Evolutionary conservation across 2,329 filamentous ascomycete genomes (phyloP).

Genomic region (Drechslerella stenobrocha): DNA sequence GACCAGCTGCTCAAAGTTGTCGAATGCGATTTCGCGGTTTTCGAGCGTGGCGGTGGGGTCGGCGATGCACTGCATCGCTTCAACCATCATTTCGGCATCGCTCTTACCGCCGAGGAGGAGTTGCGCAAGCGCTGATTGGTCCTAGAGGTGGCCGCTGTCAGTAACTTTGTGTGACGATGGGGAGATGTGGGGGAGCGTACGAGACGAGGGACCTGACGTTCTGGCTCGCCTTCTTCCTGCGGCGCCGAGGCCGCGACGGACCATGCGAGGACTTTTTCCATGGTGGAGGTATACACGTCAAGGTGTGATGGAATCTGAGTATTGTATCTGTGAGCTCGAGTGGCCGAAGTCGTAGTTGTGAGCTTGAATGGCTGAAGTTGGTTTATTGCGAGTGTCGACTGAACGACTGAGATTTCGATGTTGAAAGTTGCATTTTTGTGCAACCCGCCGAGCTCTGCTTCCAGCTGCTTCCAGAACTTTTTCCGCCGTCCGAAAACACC

Average conservation of each 20-base stretch:
- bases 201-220: constrained; percentile 53
- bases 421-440: not conserved
- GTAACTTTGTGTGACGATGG: constrained; percentile 49
- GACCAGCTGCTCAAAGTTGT: constrained; percentile 92
- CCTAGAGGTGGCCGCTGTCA: constrained; percentile 53
- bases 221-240: constrained; percentile 54
- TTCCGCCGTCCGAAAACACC: not conserved
- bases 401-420: not conserved
- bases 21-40: constrained; percentile 80
- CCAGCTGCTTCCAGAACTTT: constrained; percentile 38
- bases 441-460: constrained; percentile 4
- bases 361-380: not conserved
- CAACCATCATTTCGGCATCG: constrained; percentile 89
- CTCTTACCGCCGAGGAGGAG: constrained; percentile 77
- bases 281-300: constrained; percentile 52
- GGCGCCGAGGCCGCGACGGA: constrained; percentile 54
- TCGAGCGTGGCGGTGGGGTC: constrained; percentile 69
- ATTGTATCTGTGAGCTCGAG: too few relatives aligned
- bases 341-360: too few relatives aligned
- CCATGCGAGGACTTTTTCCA: constrained; percentile 55
- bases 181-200: constrained; percentile 38
- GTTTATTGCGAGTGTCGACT: not conserved
- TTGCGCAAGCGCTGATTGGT: constrained; percentile 70
- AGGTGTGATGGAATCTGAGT: constrained; percentile 49
- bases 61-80: constrained; percentile 75